Conservation (phyloP, 1,139 yeast genomes). For the Torulaspora pretoriensis region DNA sequence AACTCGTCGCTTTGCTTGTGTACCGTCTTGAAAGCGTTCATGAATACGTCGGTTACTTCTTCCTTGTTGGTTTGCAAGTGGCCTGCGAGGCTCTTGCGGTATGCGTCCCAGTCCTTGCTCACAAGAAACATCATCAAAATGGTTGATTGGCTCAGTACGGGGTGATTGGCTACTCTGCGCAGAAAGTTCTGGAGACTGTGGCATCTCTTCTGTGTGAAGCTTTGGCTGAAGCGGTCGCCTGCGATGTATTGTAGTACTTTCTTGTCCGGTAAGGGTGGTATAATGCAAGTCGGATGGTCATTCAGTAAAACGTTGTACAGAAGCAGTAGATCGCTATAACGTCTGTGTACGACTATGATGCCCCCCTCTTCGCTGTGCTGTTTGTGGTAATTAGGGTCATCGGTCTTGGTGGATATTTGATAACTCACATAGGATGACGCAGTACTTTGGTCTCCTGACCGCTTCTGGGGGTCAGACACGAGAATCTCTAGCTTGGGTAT, state of each 20-base stretch:
- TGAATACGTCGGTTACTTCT: slow-evolving; percentile 71
- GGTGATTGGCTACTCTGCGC: slow-evolving; percentile 69
- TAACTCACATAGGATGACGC: slow-evolving; percentile 67
- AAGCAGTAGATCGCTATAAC: slow-evolving; percentile 79
- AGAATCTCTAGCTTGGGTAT: slow-evolving; percentile 24
- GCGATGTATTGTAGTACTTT: slow-evolving; percentile 86
- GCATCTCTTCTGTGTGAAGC: slow-evolving; percentile 81
- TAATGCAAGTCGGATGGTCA: slow-evolving; percentile 79
- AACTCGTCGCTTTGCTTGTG: slow-evolving; percentile 75
- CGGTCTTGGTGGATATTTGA: slow-evolving; percentile 60
- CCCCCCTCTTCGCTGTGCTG: slow-evolving; percentile 40
- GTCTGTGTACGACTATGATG: slow-evolving; percentile 58
- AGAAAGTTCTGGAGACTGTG: slow-evolving; percentile 76
- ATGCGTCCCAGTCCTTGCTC: slow-evolving; percentile 79
- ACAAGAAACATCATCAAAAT: slow-evolving; percentile 74
- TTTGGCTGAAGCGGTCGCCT: slow-evolving; percentile 83
- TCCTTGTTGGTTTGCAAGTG: slow-evolving; percentile 35
- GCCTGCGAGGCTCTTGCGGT: slow-evolving; percentile 53
- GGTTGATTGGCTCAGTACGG: slow-evolving; percentile 62
- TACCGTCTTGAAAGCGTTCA: slow-evolving; percentile 85
- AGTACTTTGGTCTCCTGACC: slow-evolving; percentile 66
- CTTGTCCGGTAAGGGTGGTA: slow-evolving; percentile 94
- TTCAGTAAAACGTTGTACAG: slow-evolving; percentile 67
- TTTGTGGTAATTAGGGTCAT: slow-evolving; percentile 45
- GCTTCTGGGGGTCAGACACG: slow-evolving; percentile 74